Conservation (phyloP, 2,329 filamentous ascomycete species). For the Alternaria gaisen region DNA sequence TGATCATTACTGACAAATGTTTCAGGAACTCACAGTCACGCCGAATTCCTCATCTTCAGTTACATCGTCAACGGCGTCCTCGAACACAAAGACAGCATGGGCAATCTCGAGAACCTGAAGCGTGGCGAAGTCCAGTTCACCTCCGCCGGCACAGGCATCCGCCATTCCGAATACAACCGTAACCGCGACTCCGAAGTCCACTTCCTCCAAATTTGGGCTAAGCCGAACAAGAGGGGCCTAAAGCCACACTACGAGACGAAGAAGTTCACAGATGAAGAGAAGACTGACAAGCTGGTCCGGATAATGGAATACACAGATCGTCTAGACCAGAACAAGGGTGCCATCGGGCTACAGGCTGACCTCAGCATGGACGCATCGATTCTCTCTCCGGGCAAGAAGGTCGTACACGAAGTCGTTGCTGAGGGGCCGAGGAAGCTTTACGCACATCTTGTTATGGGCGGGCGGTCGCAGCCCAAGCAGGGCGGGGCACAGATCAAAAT, state of each 20-base stretch:
- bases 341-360: slow-evolving; percentile 85
- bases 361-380: slow-evolving; percentile 83
- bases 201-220: slow-evolving; percentile 89
- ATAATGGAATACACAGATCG: slow-evolving; percentile 78
- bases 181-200: slow-evolving; percentile 75
- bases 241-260: slow-evolving; percentile 79
- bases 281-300: slow-evolving; percentile 73
- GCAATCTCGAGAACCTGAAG: slow-evolving; percentile 73
- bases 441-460: slow-evolving; percentile 78
- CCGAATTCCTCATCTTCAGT: slow-evolving; percentile 88
- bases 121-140: slow-evolving; percentile 90
- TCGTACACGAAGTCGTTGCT: slow-evolving; percentile 76
- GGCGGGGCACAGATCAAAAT: slow-evolving; percentile 75
- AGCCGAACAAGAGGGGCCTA: slow-evolving; percentile 78
- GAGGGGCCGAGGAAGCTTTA: slow-evolving; percentile 75
- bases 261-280: slow-evolving; percentile 75
- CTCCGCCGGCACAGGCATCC: slow-evolving; percentile 80
- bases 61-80: slow-evolving; percentile 87
- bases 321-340: slow-evolving; percentile 70
- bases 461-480: slow-evolving; percentile 64
- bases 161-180: slow-evolving; percentile 85
- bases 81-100: slow-evolving; percentile 87
- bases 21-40: slow-evolving; percentile 76
- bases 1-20: neutral
- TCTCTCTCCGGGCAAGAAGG: slow-evolving; percentile 70